A percentile compares a stretch with the other conserved stretches of the same genome.
Conservation (phyloP, 768 basidiomycete genomes). For the Omphalotus guepiniiformis region DNA sequence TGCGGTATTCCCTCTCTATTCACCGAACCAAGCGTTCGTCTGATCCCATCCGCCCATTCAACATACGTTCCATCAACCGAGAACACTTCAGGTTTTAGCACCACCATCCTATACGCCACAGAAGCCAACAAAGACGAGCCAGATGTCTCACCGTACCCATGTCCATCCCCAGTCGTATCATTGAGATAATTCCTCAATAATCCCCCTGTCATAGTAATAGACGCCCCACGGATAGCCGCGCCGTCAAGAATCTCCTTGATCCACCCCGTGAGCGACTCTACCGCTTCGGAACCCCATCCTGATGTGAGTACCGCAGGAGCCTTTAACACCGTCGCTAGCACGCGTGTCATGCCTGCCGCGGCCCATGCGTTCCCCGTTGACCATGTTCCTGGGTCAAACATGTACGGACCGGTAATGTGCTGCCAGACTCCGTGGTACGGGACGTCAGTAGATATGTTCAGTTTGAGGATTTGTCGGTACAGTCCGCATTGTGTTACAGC, state of each 20-base stretch:
- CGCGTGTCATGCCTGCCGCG: constrained; percentile 18
- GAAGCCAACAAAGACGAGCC: constrained; percentile 38
- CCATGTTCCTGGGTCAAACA: constrained; percentile 16
- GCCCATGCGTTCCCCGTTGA: constrained; percentile 21
- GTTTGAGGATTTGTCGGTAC: constrained; percentile 25
- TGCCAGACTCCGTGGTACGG: constrained; percentile 30
- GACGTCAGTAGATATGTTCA: constrained; percentile 12
- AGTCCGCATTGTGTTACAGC: constrained; percentile 45
- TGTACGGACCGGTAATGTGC: constrained; percentile 25
- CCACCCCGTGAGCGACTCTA: constrained; percentile 27
- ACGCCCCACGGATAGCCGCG: constrained; percentile 15
- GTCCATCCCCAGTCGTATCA: constrained; percentile 19
- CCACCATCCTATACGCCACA: constrained; percentile 32
- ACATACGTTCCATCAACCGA: constrained; percentile 27
- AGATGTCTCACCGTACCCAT: constrained; percentile 41
- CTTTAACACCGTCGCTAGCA: constrained; percentile 39
- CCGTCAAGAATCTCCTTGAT: constrained; percentile 45
- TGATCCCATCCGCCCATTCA: constrained; percentile 33
- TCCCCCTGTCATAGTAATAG: constrained; percentile 23
- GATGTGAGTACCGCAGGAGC: constrained; percentile 27
- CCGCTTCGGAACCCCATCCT: constrained; percentile 22
- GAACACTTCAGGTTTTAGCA: constrained; percentile 16
- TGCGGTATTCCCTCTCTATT: too few relatives aligned
- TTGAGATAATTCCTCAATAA: constrained; percentile 40
- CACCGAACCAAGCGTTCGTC: constrained; percentile 15